These are phyloP conservation scores for Ensete glaucum DNA, from an alignment of 176 grass and related monocot genomes.

Conservation along the genomic window DNA sequence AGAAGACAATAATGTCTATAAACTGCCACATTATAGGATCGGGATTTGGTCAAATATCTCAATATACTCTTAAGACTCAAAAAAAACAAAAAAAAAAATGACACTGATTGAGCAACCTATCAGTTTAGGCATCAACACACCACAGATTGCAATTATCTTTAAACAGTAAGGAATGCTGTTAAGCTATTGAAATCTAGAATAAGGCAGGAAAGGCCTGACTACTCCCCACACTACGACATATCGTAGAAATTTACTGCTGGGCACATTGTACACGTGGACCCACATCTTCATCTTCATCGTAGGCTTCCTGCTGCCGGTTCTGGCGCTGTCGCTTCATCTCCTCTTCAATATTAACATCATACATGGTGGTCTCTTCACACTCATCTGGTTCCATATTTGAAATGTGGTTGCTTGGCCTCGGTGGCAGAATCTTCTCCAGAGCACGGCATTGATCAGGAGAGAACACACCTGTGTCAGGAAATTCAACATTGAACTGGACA, in stretches of 20 bases:
- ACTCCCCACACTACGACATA: not conserved
- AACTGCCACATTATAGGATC: too few species aligned
- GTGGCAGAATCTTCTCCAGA: conserved; percentile 55
- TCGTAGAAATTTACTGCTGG: conserved; percentile 42
- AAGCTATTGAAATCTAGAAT: not conserved
- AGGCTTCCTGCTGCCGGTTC: conserved; percentile 56
- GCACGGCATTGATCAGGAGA: conserved; percentile 40
- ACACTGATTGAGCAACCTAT: too few species aligned
- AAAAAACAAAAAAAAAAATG: too few species aligned
- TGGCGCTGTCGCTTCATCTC: conserved; percentile 73
- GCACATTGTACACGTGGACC: conserved; percentile 80
- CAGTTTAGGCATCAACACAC: not conserved
- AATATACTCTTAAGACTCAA: too few species aligned
- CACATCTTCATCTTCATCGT: conserved; percentile 58
- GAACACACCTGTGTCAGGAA: conserved; percentile 49
- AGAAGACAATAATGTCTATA: too few species aligned
- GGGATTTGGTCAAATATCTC: too few species aligned
- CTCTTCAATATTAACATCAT: conserved; percentile 85
- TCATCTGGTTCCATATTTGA: conserved; percentile 58
- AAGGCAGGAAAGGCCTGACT: not conserved
- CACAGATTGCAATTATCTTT: not conserved
- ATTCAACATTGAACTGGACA: conserved; percentile 74
- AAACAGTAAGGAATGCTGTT: not conserved
- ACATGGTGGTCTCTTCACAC: conserved; percentile 74
- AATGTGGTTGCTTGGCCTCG: conserved; percentile 28